phyloP scores from a whole-genome alignment of 2,329 filamentous ascomycete species.

The Aspergillus spinulosporus region DNA sequence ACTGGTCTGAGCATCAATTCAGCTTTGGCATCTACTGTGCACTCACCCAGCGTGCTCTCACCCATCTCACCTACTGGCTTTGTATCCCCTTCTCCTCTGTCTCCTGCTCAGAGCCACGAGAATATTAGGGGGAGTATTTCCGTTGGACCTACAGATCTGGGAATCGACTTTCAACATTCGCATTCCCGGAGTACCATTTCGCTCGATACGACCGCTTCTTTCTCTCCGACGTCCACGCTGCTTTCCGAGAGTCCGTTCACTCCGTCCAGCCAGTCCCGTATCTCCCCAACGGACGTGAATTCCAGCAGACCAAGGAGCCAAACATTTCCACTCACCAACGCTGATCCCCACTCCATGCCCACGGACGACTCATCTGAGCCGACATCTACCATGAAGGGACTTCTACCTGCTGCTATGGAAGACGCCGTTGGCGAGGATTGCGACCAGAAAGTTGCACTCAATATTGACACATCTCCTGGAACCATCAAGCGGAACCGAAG shows the following conservation, averaged over 20 bases:
- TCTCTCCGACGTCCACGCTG: constrained; percentile 74
- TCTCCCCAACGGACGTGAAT: constrained; percentile 51
- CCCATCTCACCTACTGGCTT: constrained; percentile 70
- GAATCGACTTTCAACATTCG: constrained; percentile 61
- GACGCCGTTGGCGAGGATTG: constrained; percentile 54
- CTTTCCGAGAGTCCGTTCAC: constrained; percentile 76
- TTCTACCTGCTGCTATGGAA: constrained; percentile 47
- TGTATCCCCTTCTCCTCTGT: constrained; percentile 68
- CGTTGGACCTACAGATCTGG: constrained; percentile 62
- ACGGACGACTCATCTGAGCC: constrained; percentile 52
- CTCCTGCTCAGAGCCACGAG: constrained; percentile 69
- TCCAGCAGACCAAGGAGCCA: constrained; percentile 80
- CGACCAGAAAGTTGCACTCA: constrained; percentile 31
- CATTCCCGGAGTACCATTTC: constrained; percentile 69
- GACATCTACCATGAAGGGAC: constrained; percentile 50
- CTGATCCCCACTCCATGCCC: constrained; percentile 55
- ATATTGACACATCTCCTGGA: constrained; percentile 31
- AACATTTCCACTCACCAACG: constrained; percentile 70
- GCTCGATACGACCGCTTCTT: constrained; percentile 65
- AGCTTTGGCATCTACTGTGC: constrained; percentile 56
- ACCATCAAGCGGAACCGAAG: constrained; percentile 47
- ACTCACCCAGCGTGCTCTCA: constrained; percentile 67
- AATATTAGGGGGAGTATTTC: constrained; percentile 62
- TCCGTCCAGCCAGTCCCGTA: constrained; percentile 53
- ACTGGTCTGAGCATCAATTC: constrained; percentile 59